Evolutionary conservation across 768 basidiomycete genomes (phyloP), one percentile per base, ranked within the genome.

Genomic region (Polyporus arcularius): DNA sequence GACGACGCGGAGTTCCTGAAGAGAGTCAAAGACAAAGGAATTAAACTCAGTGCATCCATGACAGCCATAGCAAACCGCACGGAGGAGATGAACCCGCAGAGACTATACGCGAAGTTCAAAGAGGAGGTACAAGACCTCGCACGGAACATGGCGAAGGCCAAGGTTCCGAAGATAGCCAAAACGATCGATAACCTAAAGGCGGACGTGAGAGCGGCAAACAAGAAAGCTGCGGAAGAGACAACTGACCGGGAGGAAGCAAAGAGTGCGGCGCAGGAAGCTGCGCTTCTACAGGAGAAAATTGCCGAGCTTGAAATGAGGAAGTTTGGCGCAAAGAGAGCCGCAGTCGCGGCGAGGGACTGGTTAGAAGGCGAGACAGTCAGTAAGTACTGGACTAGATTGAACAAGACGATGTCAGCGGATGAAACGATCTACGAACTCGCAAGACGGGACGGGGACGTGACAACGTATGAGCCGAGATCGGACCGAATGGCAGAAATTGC

Each of bases 401-500:
- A n/a, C n/a, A n/a, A n/a, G n/a, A n/a, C n/a, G n/a, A n/a, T n/a
- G n/a, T n/a, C n/a, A n/a, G n/a, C n/a, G n/a, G n/a, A n/a, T n/a
- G n/a, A n/a, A n/a, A n/a, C 41, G 41, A 42, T 42, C 4, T 42
- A 7, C 10, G 41, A 42, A n/a, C 41, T 42, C 11, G 14, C 14
- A 1, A 14, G 7, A 4, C 14, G 2, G 4, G 41, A 5, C 0
- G 6, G 14, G 7, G 41, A 2, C 1, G 4, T 6, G 4, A 5
- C 4, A 4, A 3, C 41, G 7, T 42, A 42, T 7, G n/a, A 12
- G 2, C 14, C 14, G 14, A 12, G 11, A 4, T 12, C 41, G 1
- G 41, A 42, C 1, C 4, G 41, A 0, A 42, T 42, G 41, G 41
- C 11, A 0, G 41, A 5, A 4, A n/a, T n/a, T 3, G 41, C 41